Percentiles rank a stretch among this genome's conserved stretches.
Evolutionary conservation across 2,329 filamentous ascomycete species (phyloP).

Genomic region (Mariannaea elegans): DNA sequence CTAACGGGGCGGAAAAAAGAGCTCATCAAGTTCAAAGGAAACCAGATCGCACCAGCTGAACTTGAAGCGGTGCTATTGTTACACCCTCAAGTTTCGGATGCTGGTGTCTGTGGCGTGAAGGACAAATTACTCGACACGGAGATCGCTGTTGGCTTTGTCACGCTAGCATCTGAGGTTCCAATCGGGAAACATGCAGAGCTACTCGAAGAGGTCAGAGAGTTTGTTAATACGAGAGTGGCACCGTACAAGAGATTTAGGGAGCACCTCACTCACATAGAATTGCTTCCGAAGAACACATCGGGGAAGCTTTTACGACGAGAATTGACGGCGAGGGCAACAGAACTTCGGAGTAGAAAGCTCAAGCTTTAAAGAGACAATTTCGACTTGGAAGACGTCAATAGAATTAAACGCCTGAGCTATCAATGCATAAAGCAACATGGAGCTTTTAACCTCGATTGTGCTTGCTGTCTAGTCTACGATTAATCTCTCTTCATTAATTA

Average conservation of each 20-base stretch:
- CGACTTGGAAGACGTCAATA: too few species aligned
- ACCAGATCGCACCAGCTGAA: constrained; percentile 42
- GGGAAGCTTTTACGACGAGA: constrained; percentile 44
- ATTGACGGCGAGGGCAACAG: constrained; percentile 23
- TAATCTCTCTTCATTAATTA: constrained; percentile 30
- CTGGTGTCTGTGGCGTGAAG: constrained; percentile 42
- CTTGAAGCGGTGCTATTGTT: constrained; percentile 42
- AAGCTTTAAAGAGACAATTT: constrained; percentile 23
- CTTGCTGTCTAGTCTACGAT: constrained; percentile 23
- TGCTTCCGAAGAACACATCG: constrained; percentile 40
- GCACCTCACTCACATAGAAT: constrained; percentile 35
- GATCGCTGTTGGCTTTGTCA: constrained; percentile 43
- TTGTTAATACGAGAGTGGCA: constrained; percentile 41
- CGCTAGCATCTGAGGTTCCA: constrained; percentile 20
- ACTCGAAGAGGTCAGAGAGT: constrained; percentile 31
- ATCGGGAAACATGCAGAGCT: neutral
- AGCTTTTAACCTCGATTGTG: too few species aligned
- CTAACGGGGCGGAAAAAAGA: constrained; percentile 46
- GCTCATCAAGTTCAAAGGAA: constrained; percentile 27
- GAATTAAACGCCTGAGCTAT: too few species aligned
- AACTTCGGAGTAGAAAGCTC: constrained; percentile 18
- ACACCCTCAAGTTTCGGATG: constrained; percentile 40
- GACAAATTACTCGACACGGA: constrained; percentile 38
- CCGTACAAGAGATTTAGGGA: constrained; percentile 44
- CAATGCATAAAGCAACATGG: too few species aligned